These are phyloP conservation scores for Meyerozyma athensensis DNA, from an alignment of 1,139 yeast genomes.

Conservation along the genomic window DNA sequence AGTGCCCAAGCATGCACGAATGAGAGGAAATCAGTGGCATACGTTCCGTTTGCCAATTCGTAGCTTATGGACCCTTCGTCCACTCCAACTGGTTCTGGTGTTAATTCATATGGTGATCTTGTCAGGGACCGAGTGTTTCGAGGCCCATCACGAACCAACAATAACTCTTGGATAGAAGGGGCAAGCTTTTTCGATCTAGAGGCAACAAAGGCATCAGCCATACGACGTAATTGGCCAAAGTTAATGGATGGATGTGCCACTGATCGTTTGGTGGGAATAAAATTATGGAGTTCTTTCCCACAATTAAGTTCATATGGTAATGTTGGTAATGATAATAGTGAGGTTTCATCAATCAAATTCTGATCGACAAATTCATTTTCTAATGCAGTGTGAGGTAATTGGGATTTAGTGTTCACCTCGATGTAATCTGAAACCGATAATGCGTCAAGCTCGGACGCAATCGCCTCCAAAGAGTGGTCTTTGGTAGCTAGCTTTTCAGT, in stretches of 20 bases:
- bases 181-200: constrained; percentile 18
- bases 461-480: constrained; percentile 9
- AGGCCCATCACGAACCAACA: constrained; percentile 10
- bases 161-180: constrained; percentile 16
- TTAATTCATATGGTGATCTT: constrained; percentile 3
- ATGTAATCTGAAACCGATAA: constrained; percentile 39
- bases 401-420: constrained; percentile 27
- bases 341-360: constrained; percentile 24
- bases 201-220: constrained; percentile 12
- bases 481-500: constrained; percentile 20
- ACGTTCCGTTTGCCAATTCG: constrained; percentile 11
- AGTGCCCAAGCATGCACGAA: constrained; percentile 30
- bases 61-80: constrained; percentile 18
- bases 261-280: no score
- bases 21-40: constrained; percentile 30
- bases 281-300: no score
- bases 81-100: constrained; percentile 16
- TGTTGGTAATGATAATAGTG: constrained; percentile 16
- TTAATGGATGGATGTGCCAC: background rate
- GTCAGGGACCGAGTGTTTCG: constrained; percentile 1
- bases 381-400: constrained; percentile 29
- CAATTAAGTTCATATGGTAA: constrained; percentile 35
- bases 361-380: constrained; percentile 35
- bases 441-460: constrained; percentile 23
- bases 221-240: background rate